Percentiles rank a stretch among this genome's conserved stretches.
phyloP scores from a whole-genome alignment of 306 rosid species.

The Senna tora region DNA sequence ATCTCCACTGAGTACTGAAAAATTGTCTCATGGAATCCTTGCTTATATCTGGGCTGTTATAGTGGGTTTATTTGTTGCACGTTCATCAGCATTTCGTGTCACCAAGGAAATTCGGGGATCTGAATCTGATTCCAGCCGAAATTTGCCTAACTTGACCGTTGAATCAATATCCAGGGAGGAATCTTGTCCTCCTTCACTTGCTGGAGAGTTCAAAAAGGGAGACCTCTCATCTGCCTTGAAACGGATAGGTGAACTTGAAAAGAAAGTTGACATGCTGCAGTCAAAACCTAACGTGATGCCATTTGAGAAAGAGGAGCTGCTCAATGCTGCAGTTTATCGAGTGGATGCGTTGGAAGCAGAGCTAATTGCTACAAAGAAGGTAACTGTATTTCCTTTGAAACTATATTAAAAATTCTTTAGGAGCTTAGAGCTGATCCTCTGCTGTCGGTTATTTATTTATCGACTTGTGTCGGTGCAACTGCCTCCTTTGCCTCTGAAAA shows the following conservation, averaged over 20 bases:
- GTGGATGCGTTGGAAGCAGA: conserved; percentile 94
- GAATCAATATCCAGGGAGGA: conserved; percentile 53
- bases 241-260: conserved; percentile 71
- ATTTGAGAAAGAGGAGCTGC: conserved; percentile 77
- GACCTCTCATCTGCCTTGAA: conserved; percentile 62
- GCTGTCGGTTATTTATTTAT: neutral
- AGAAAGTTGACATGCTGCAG: conserved; percentile 64
- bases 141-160: conserved; percentile 32
- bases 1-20: conserved; percentile 33
- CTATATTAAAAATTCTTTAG: neutral
- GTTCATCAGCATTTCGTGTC: conserved; percentile 42
- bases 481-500: neutral
- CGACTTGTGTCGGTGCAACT: neutral
- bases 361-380: conserved; percentile 77
- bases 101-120: conserved; percentile 39
- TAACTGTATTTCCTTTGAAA: conserved; percentile 20
- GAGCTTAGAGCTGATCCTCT: neutral
- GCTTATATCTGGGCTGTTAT: conserved; percentile 53
- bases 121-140: conserved; percentile 38
- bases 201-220: conserved; percentile 39
- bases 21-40: conserved; percentile 36
- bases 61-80: conserved; percentile 53
- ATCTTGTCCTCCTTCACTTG: conserved; percentile 61
- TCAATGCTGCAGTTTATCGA: conserved; percentile 87
- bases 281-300: conserved; percentile 83